Conservation (phyloP, 2,329 filamentous ascomycete genomes). For the Exutisphaerella laricina region DNA sequence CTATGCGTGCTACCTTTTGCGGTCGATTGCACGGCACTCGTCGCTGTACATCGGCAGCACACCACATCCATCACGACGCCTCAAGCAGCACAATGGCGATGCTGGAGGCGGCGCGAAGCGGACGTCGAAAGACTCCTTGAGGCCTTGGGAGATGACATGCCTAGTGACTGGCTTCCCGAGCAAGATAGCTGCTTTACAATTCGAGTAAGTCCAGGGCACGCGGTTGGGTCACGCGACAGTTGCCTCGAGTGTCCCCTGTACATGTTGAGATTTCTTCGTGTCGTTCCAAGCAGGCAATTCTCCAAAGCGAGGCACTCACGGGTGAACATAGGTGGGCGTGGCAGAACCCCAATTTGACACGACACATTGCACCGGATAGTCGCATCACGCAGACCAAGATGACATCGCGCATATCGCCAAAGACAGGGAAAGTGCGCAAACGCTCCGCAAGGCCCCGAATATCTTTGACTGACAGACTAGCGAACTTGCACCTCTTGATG, state of each 20-base stretch:
- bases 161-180: slow-evolving; percentile 86
- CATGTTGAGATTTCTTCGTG: no score
- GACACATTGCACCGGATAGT: slow-evolving; percentile 64
- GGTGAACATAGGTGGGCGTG: slow-evolving; percentile 69
- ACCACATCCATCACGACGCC: slow-evolving; percentile 74
- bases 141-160: slow-evolving; percentile 88
- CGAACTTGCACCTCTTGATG: slow-evolving; percentile 75
- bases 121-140: slow-evolving; percentile 61
- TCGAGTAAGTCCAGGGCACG: slow-evolving; percentile 87
- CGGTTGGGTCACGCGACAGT: no score
- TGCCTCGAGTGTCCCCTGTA: no score
- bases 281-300: no score
- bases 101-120: slow-evolving; percentile 72
- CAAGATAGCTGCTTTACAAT: slow-evolving; percentile 81
- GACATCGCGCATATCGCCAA: slow-evolving; percentile 32
- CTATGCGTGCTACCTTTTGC: slow-evolving; percentile 88
- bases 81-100: slow-evolving; percentile 87
- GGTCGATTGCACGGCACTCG: slow-evolving; percentile 67
- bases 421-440: slow-evolving; percentile 39
- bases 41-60: slow-evolving; percentile 88
- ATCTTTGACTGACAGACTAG: slow-evolving; percentile 63
- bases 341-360: slow-evolving; percentile 74
- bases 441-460: slow-evolving; percentile 53
- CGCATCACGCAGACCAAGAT: slow-evolving; percentile 49
- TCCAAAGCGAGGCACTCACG: no score